Evolutionary conservation across 176 grass and related monocot genomes (phyloP), one percentile per base, ranked within the genome.

Genomic region (Saccharum officinarum): DNA sequence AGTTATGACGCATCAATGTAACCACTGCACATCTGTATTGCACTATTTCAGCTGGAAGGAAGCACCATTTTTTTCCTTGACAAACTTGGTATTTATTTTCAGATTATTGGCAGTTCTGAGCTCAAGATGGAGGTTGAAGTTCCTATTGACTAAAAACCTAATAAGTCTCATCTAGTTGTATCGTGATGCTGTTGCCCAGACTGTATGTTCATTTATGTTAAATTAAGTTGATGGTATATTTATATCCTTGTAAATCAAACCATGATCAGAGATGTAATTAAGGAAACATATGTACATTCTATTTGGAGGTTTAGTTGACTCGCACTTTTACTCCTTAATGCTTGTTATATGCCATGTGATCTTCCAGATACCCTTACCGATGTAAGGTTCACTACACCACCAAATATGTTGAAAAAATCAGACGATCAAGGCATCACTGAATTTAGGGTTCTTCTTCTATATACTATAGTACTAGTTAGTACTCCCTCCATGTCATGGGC

Each of bases 41-140:
- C 67, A 70, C 40, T 36, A 67, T 54, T 77, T 64, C 83, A 52
- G 33, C 20, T 78, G 14, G 37, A 66, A 73, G 13, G 39, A 52
- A 42, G 3, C 8, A 18, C 38, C 25, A 12, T 55, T 16, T 65
- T 28, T 30, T 85, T 45, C 25, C 57, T 75, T 71, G 23, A 49
- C 15, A 33, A 66, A 61, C 11, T 80, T 74, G 49, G 4, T 63
- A 39, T 12, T 42, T 10, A 20, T 85, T 89, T 89, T 69, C 86
- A 97, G 92, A 91, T 97, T 78, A 75, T 95, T 71, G 89, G 79
- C 83, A 95, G 59, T 82, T 95, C 90, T 75, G 89, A 95, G 89
- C 42, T 93, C 44, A 97, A 90, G 87, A 95, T 97, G 92, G 95
- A 95, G 80, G 95, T 97, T 59, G 92, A 97, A 86, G 92, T 95